A percentile compares a stretch with the other conserved stretches of the same genome.
phyloP scores from a whole-genome alignment of 202 grass and related monocot species.

The Saccharum hybrid region DNA sequence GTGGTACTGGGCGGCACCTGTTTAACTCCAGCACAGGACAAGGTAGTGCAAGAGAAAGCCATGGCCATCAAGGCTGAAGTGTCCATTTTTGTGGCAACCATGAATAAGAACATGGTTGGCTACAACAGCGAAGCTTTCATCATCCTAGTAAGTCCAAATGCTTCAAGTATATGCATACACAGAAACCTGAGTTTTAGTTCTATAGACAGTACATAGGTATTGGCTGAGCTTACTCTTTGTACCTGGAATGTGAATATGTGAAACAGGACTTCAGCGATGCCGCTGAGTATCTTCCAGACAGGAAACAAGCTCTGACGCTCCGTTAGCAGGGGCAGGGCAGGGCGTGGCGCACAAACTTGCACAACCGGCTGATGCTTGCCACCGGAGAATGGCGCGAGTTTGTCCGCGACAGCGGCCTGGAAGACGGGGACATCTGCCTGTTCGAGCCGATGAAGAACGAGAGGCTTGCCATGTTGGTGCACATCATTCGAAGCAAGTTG shows the following conservation, averaged over 20 bases:
- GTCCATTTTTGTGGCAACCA: conserved; percentile 30
- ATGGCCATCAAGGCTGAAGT: conserved; percentile 22
- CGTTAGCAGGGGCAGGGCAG: neutral
- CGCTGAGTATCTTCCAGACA: neutral
- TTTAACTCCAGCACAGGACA: conserved; percentile 30
- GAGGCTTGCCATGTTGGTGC: conserved; percentile 1
- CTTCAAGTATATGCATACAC: neutral
- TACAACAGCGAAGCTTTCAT: neutral
- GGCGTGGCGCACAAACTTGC: neutral
- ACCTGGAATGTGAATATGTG: neutral
- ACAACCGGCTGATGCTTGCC: neutral
- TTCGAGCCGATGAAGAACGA: neutral
- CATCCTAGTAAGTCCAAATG: neutral
- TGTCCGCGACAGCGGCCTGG: neutral
- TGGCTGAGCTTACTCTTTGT: neutral
- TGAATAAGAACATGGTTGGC: conserved; percentile 8
- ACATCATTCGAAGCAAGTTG: neutral
- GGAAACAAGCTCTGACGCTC: conserved; percentile 22
- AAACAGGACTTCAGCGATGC: neutral
- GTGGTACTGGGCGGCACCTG: neutral
- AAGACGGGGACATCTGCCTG: neutral
- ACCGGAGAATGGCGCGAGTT: neutral
- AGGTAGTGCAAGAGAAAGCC: conserved; percentile 2
- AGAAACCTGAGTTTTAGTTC: neutral
- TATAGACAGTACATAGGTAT: neutral